Evolutionary conservation across 1,284 basidiomycete genomes (phyloP).

Genomic region (Rhodotorula sp.): DNA sequence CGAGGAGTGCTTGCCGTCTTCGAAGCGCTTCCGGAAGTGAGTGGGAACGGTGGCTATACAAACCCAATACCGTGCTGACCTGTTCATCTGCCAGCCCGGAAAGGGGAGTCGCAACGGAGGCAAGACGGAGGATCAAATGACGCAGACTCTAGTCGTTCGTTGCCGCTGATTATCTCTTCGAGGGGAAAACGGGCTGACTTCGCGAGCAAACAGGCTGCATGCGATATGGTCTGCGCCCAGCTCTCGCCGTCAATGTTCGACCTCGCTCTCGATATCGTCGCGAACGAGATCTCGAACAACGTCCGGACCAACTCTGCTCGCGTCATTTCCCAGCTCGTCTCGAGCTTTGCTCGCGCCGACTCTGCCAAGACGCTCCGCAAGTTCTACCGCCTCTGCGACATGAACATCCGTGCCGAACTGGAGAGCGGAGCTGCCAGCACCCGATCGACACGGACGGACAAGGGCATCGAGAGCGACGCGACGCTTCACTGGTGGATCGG

Average conservation of each 20-base stretch:
- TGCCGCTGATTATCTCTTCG: too few species aligned
- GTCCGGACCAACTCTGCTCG: slow-evolving; percentile 84
- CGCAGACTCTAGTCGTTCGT: slow-evolving; percentile 67
- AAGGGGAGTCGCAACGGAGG: slow-evolving; percentile 68
- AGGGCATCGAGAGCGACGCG: slow-evolving; percentile 82
- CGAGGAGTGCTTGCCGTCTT: slow-evolving; percentile 81
- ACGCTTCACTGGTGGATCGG: slow-evolving; percentile 89
- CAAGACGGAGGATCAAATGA: slow-evolving; percentile 77
- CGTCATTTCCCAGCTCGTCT: slow-evolving; percentile 84
- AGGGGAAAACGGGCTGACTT: not conserved
- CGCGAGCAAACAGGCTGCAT: slow-evolving; percentile 56
- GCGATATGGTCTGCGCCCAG: slow-evolving; percentile 81
- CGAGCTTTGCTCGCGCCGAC: slow-evolving; percentile 76
- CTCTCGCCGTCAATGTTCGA: slow-evolving; percentile 85
- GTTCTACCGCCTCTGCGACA: slow-evolving; percentile 70
- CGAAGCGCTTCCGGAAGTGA: slow-evolving; percentile 70
- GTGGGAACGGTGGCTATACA: not conserved
- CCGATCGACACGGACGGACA: slow-evolving; percentile 80
- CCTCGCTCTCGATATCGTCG: slow-evolving; percentile 77
- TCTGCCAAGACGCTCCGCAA: slow-evolving; percentile 73
- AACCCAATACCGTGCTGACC: not conserved
- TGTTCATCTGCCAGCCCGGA: slow-evolving; percentile 54
- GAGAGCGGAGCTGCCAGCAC: slow-evolving; percentile 88
- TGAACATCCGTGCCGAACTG: slow-evolving; percentile 81
- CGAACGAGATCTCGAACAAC: slow-evolving; percentile 77